These are phyloP conservation scores for Allium fistulosum DNA, from an alignment of 106 monocot genomes.

Conservation along the genomic window DNA sequence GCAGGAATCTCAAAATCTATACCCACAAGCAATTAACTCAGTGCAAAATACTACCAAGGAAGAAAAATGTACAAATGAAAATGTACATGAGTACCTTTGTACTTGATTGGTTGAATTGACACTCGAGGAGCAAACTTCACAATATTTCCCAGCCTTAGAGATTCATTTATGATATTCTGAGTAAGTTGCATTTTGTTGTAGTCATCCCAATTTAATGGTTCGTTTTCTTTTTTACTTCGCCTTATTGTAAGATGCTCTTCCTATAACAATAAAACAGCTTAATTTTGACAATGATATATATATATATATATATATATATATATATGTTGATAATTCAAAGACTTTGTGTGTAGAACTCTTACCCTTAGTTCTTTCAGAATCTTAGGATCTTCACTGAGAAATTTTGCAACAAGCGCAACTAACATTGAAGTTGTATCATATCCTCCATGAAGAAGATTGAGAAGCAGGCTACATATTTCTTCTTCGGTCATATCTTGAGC, in stretches of 20 bases:
- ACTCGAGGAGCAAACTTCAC: slow-evolving; percentile 28
- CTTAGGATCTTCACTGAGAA: slow-evolving; percentile 8
- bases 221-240: slow-evolving; percentile 2
- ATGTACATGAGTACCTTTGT: slow-evolving; percentile 18
- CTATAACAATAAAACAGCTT: background rate
- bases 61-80: too few species aligned
- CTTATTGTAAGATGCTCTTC: slow-evolving; percentile 14
- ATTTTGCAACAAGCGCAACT: slow-evolving; percentile 13
- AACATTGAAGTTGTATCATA: slow-evolving; percentile 34
- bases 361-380: slow-evolving; percentile 7
- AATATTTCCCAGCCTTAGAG: slow-evolving; percentile 23
- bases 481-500: slow-evolving; percentile 10
- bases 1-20: slow-evolving; percentile 23
- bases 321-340: background rate
- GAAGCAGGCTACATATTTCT: slow-evolving; percentile 15
- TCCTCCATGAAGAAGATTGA: slow-evolving; percentile 27
- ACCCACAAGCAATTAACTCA: background rate
- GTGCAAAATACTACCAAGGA: too few species aligned
- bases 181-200: slow-evolving; percentile 31
- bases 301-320: too few species aligned
- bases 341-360: background rate
- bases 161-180: slow-evolving; percentile 25
- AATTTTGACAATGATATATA: background rate
- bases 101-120: slow-evolving; percentile 16
- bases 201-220: slow-evolving; percentile 15